phyloP scores from a whole-genome alignment of 192 early-diverging fungal genomes.

The Coemansia brasiliensis region DNA sequence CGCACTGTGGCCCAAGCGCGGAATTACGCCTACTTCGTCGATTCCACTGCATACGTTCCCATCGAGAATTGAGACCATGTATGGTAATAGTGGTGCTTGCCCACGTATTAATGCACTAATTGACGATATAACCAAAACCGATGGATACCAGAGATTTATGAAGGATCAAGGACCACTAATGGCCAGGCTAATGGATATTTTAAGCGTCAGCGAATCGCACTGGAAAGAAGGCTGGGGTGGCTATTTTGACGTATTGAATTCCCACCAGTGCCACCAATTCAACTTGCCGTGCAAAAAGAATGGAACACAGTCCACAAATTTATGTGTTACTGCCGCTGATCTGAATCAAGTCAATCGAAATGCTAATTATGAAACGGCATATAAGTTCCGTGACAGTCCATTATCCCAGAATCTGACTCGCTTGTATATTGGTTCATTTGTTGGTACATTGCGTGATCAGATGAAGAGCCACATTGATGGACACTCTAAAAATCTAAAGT shows the following conservation, averaged over 20 bases:
- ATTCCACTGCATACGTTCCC: slow-evolving; percentile 56
- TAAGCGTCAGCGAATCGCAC: slow-evolving; percentile 23
- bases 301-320: slow-evolving; percentile 11
- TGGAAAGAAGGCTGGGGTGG: slow-evolving; percentile 35
- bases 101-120: slow-evolving; percentile 20
- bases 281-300: slow-evolving; percentile 26
- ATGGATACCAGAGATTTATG: slow-evolving; percentile 35
- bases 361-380: slow-evolving; percentile 29
- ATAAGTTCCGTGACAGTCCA: slow-evolving; percentile 41
- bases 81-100: slow-evolving; percentile 46
- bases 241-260: slow-evolving; percentile 42
- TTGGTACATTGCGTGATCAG: slow-evolving; percentile 44
- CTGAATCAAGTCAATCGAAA: slow-evolving; percentile 31
- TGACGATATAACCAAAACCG: slow-evolving; percentile 5
- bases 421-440: slow-evolving; percentile 51
- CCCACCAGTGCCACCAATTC: slow-evolving; percentile 40
- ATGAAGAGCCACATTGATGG: slow-evolving; percentile 27
- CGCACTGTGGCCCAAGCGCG: slow-evolving; percentile 48
- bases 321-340: slow-evolving; percentile 42
- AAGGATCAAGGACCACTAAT: slow-evolving; percentile 40
- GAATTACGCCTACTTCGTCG: slow-evolving; percentile 9
- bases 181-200: slow-evolving; percentile 30
- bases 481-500: slow-evolving; percentile 25
- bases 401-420: slow-evolving; percentile 23
- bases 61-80: slow-evolving; percentile 52